Evolutionary conservation across 495 filamentous ascomycete genomes (phyloP).

Genomic region (Aspergillus ellipticus): DNA sequence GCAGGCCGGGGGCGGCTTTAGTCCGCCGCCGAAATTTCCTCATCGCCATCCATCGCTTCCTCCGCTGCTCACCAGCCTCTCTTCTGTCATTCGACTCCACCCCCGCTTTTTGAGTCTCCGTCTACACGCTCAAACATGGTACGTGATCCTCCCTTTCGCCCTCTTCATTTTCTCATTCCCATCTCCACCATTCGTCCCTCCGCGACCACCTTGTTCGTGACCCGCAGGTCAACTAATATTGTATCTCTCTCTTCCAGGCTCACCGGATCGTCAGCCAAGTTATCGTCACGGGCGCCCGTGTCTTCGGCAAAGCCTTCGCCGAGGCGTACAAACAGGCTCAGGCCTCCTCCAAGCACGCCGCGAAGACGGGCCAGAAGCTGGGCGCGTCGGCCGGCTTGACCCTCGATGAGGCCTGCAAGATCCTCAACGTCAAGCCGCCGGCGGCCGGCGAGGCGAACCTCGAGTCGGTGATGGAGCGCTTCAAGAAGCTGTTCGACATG

Average conservation of each 20-base stretch:
- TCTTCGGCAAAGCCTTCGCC: constrained; percentile 87
- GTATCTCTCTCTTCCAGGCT: constrained; percentile 52
- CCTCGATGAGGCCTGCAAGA: constrained; percentile 94
- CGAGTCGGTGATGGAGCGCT: constrained; percentile 75
- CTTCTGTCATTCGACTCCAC: neutral
- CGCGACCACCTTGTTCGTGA: neutral
- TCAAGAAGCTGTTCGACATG: constrained; percentile 89
- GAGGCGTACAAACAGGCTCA: constrained; percentile 90
- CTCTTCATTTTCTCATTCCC: no score
- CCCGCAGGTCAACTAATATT: neutral
- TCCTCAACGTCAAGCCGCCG: constrained; percentile 91
- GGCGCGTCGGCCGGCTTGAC: constrained; percentile 66
- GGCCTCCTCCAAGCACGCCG: constrained; percentile 75
- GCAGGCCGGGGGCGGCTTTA: constrained; percentile 4
- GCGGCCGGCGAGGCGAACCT: constrained; percentile 69
- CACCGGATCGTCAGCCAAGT: constrained; percentile 94
- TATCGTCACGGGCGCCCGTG: constrained; percentile 81
- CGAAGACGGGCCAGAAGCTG: constrained; percentile 17
- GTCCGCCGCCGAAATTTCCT: constrained; percentile 39
- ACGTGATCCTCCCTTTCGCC: constrained; percentile 8
- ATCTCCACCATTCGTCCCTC: neutral
- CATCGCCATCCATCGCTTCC: constrained; percentile 19
- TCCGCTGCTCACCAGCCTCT: neutral
- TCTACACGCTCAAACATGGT: constrained; percentile 12
- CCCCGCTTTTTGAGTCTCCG: neutral